Evolutionary conservation across 345 rosid species (phyloP), one percentile per base, ranked within the genome.

Genomic region (Syzygium grande): DNA sequence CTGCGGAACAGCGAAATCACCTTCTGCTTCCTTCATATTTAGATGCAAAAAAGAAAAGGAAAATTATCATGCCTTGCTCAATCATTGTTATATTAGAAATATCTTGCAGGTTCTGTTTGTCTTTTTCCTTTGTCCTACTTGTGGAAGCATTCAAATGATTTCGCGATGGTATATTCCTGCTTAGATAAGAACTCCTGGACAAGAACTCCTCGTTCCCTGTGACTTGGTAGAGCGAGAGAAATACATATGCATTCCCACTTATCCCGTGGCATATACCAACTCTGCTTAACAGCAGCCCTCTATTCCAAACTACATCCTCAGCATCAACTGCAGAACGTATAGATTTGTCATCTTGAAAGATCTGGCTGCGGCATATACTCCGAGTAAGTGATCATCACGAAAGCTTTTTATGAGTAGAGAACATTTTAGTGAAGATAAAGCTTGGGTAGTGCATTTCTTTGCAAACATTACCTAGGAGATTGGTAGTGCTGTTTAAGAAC

Each of bases 191-290:
- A 58, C 63, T 58, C 85, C 88, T 90, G 65, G 89, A 88, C 21
- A 93, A 88, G 88, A 91, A 93, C 89, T 92, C 90, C 5, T 6
- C 80, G 0, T 93, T 87, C 4, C 95, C 95, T 2, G 95, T 95
- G 43, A 91, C 78, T 46, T 88, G 92, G 87, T 93, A 92, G 21
- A 93, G 95, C 49, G 96, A 88, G 51, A 95, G 90, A 84, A 95
- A 95, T 16, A 92, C 93, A 6, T 92, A 94, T 3, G 96, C 53
- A 58, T 93, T 95, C 83, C 95, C 94, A 29, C 96, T 94, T 80
- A 94, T 93, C 65, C 96, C 96, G 52, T 95, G 96, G 68, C 96
- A 93, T 34, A 93, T 89, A 41, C 96, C 96, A 52, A 94, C 94
- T 88, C 94, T 94, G 80, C 90, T 95, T n/a, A 95, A 95, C 86